Percentiles rank a stretch among this genome's conserved stretches.
phyloP scores from a whole-genome alignment of 2,329 filamentous ascomycete species.

The Orbilia oligospora region DNA sequence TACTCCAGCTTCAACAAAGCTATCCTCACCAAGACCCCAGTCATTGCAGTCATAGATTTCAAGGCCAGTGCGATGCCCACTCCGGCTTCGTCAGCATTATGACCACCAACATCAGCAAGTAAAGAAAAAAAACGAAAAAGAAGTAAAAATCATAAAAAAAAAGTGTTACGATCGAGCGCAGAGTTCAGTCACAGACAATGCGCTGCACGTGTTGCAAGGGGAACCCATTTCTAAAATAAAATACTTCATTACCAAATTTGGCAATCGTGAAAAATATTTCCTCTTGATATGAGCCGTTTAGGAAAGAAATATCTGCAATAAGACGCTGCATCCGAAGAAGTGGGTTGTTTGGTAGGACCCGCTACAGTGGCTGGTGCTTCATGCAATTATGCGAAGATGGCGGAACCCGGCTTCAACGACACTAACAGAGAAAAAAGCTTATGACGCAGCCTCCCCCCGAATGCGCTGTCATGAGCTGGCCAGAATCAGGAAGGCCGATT shows the following conservation, averaged over 20 bases:
- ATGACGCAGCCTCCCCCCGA: slow-evolving; percentile 42
- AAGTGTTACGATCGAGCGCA: neutral
- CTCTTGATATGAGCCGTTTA: slow-evolving; percentile 32
- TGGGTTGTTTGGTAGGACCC: slow-evolving; percentile 20
- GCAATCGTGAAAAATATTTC: slow-evolving; percentile 27
- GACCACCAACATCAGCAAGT: slow-evolving; percentile 1
- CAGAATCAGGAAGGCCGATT: slow-evolving; percentile 34
- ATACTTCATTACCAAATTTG: slow-evolving; percentile 25
- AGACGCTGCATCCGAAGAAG: slow-evolving; percentile 41
- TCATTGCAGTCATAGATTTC: slow-evolving; percentile 10
- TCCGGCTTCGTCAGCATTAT: slow-evolving; percentile 14
- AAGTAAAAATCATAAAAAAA: slow-evolving; percentile 3
- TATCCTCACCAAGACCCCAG: slow-evolving; percentile 15
- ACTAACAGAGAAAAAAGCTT: slow-evolving; percentile 11
- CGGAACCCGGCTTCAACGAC: slow-evolving; percentile 15
- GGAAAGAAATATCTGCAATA: slow-evolving; percentile 33
- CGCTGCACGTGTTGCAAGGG: slow-evolving; percentile 23
- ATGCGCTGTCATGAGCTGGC: slow-evolving; percentile 15
- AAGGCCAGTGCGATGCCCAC: slow-evolving; percentile 20
- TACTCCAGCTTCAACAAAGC: slow-evolving; percentile 23
- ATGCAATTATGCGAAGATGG: slow-evolving; percentile 52
- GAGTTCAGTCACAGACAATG: slow-evolving; percentile 14
- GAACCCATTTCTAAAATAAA: slow-evolving; percentile 47
- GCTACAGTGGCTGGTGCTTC: slow-evolving; percentile 45
- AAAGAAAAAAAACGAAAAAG: too few species aligned